phyloP scores from a whole-genome alignment of 345 rosid genomes.

The Eucalyptus albens region DNA sequence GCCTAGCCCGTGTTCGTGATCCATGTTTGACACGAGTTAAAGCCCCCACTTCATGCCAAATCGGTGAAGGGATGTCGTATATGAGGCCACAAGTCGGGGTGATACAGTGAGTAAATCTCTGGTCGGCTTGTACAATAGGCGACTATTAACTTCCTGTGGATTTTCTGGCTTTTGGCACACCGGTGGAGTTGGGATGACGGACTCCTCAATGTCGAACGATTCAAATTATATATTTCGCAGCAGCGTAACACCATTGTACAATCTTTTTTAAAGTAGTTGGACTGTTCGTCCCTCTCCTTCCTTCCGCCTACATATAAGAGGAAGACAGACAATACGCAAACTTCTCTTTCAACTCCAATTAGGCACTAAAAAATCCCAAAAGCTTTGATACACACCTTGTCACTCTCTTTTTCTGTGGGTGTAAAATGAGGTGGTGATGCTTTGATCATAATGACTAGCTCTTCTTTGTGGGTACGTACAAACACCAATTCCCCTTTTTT shows the following conservation, averaged over 20 bases:
- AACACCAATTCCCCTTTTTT: neutral
- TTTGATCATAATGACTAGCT: neutral
- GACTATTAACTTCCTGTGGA: neutral
- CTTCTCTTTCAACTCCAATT: neutral
- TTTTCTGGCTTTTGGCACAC: neutral
- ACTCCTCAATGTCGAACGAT: neutral
- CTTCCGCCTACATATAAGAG: neutral
- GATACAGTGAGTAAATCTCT: neutral
- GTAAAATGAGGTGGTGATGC: neutral
- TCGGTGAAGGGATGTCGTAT: neutral
- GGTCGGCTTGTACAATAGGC: neutral
- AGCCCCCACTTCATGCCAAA: neutral
- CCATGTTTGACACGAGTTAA: neutral
- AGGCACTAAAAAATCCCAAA: neutral
- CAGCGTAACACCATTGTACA: neutral
- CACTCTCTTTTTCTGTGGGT: neutral
- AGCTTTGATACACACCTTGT: neutral
- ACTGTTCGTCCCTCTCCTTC: neutral
- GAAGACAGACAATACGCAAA: neutral
- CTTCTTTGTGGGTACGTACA: neutral
- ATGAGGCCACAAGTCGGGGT: neutral
- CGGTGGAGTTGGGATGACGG: neutral
- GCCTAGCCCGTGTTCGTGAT: neutral
- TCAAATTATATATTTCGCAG: too few relatives aligned
- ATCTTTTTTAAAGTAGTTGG: neutral